Base-by-base conservation (phyloP, 371 early-diverging fungal species). In the Mortierella polycephala region DNA sequence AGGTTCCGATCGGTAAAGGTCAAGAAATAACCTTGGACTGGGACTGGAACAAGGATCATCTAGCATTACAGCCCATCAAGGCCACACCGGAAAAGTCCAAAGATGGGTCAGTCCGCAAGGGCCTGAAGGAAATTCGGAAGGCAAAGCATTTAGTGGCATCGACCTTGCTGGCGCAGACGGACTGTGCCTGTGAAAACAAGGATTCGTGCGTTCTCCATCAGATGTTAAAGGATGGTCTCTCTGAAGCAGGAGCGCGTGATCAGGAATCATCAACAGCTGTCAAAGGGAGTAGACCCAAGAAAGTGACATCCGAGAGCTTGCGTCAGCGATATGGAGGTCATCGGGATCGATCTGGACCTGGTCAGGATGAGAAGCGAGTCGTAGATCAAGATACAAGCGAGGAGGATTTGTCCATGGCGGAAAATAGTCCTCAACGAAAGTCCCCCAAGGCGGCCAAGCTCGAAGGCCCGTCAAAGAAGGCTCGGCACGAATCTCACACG, bases 11-110 rank as follows among this genome's bases (percentile, higher is more conserved):
- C 10, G 76, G 68, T 42, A 81, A 85, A 37, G 92, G 91, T 18
- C 88, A 93, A 60, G 96, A 96, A 75, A 84, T 96, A 47, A 92
- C 92, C 0, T 60, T 93, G 10, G 89, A 86, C 6, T 94, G 93
- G 92, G 82, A 87, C 47, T 92, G 93, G 93, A 91, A 87, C 56
- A 83, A 69, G 59, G 89, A 87, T n/a, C 86, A 86, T 60, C 62
- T 83, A 37, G 84, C 71, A 12, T 53, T 80, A 10, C 71, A 67
- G 66, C 23, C 81, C 16, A 53, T 69, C 58, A 64, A 65, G 45
- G 39, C 61, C 23, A 23, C 57, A 7, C 14, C n/a, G 10, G 75
- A 79, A 51, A 75, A 75, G 47, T 51, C 69, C 42, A 67, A 70
- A 49, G 67, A 71, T 23, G 53, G 57, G 1, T 45, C 65, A 6